These are phyloP conservation scores for Microcyclospora tardicrescens DNA, from an alignment of 2,329 filamentous ascomycete genomes.

Conservation along the genomic window DNA sequence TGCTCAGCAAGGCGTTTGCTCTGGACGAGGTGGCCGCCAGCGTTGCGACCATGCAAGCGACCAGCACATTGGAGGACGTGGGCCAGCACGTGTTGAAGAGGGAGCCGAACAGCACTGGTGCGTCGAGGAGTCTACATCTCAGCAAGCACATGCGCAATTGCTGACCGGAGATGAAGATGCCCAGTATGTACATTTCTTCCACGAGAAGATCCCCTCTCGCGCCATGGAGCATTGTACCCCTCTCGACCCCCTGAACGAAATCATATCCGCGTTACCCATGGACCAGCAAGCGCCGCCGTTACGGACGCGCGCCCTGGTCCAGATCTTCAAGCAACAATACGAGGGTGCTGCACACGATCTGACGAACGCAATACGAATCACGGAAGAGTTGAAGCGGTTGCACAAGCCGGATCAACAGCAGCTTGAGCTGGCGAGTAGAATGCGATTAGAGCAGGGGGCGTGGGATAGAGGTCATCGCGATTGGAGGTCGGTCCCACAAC, in stretches of 20 bases:
- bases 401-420: conserved; percentile 39
- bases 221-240: conserved; percentile 61
- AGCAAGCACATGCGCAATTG: conserved; percentile 2
- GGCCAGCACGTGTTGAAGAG: conserved; percentile 60
- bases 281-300: conserved; percentile 55
- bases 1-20: conserved; percentile 63
- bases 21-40: conserved; percentile 74
- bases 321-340: conserved; percentile 62
- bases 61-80: conserved; percentile 64
- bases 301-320: conserved; percentile 61
- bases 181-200: conserved; percentile 84
- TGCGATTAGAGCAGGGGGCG: conserved; percentile 24
- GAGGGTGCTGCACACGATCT: conserved; percentile 58
- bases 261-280: conserved; percentile 50
- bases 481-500: conserved; percentile 38
- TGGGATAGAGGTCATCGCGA: conserved; percentile 29
- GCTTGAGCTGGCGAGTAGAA: conserved; percentile 38
- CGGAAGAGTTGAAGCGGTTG: conserved; percentile 26
- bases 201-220: conserved; percentile 72
- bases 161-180: conserved; percentile 41
- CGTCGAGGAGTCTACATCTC: conserved; percentile 1
- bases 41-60: conserved; percentile 71
- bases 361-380: conserved; percentile 50
- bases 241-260: conserved; percentile 51
- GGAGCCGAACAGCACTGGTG: conserved; percentile 43